Base-by-base conservation (phyloP, 2,329 filamentous ascomycete genomes). In the Tolypocladium sp. region DNA sequence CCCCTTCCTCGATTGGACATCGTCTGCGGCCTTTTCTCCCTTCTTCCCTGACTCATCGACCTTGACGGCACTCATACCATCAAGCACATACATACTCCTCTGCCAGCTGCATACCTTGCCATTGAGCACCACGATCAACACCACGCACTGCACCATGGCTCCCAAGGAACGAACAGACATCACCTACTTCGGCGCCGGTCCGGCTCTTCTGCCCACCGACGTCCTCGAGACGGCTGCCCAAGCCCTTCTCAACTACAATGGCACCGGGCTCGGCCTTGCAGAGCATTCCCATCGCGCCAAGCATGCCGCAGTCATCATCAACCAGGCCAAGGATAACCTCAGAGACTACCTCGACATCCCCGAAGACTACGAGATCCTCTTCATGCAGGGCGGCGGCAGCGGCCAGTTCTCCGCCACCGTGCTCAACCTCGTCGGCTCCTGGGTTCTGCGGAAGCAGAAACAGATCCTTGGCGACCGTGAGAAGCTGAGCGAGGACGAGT, bases 211-310 rank as follows among this genome's bases (percentile, higher is more conserved):
- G 22, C 92, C 92, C 30, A 95, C 90, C 15, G 76, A 84, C 4
- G 90, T 97, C 27, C 83, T 97, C 56, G 85, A 94, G 73, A 81
- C 79, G 52, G 92, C 91, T 56, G 86, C 91, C 1, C 73, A 85
- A 70, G 89, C 90, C 1, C 85, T 97, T 5, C 74, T 96, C 64
- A 89, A 97, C 79, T 96, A 86, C 78, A 79, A 93, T 54, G 80
- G 84, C 71, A 90, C 86, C 44, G 93, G 93, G 60, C 81, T 97
- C 58, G 92, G 92, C 57, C 82, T 97, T 51, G 91, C 90, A 63
- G 93, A 97, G 75, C 91, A 95, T 72, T 93, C 89, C 12, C 93
- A 97, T 73, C 90, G 93, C 64, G 95, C 90, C 17, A 80, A 84
- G 62, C 82, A 90, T 52, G 93, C 93, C 33, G 83, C 85, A 63